A percentile compares a stretch with the other conserved stretches of the same genome.
Evolutionary conservation across 352 stramenopile species (phyloP).

Genomic region (Peronosclerospora sorghi): DNA sequence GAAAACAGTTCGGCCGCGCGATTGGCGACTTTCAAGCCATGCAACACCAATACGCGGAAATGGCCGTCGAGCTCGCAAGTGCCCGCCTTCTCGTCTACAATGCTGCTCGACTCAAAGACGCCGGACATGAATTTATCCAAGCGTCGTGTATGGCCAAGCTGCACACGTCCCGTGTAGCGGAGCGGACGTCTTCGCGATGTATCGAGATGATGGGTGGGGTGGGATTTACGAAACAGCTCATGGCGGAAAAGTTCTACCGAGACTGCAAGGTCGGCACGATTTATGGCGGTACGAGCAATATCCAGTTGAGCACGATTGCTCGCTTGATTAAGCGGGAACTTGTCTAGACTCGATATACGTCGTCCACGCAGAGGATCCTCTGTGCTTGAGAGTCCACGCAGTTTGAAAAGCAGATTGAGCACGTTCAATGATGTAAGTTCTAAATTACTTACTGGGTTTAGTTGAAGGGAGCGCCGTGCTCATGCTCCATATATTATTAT

Average conservation of each 20-base stretch:
- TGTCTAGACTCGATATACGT: conserved; percentile 6
- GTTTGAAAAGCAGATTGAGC: too few relatives aligned
- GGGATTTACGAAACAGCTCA: conserved; percentile 85
- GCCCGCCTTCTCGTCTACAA: conserved; percentile 88
- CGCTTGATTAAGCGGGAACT: conserved; percentile 68
- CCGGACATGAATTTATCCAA: conserved; percentile 84
- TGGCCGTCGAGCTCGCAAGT: conserved; percentile 85
- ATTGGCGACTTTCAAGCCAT: conserved; percentile 90
- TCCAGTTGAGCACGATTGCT: conserved; percentile 86
- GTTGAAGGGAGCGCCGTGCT: too few relatives aligned
- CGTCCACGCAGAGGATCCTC: not conserved
- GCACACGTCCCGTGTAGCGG: conserved; percentile 85
- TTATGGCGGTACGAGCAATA: conserved; percentile 92
- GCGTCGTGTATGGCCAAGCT: conserved; percentile 92
- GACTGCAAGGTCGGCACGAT: conserved; percentile 93
- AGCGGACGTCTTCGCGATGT: conserved; percentile 83
- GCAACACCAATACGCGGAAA: conserved; percentile 90
- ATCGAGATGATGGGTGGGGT: conserved; percentile 90
- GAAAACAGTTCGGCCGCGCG: conserved; percentile 86
- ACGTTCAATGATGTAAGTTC: too few relatives aligned
- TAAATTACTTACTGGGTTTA: too few relatives aligned
- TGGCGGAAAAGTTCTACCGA: conserved; percentile 91
- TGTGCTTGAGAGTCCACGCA: too few relatives aligned
- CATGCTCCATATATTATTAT: too few relatives aligned
- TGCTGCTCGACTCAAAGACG: conserved; percentile 86